A percentile compares a stretch with the other conserved stretches of the same genome.
phyloP scores from a whole-genome alignment of 1,284 basidiomycete species.

The Schizophyllum amplum region DNA sequence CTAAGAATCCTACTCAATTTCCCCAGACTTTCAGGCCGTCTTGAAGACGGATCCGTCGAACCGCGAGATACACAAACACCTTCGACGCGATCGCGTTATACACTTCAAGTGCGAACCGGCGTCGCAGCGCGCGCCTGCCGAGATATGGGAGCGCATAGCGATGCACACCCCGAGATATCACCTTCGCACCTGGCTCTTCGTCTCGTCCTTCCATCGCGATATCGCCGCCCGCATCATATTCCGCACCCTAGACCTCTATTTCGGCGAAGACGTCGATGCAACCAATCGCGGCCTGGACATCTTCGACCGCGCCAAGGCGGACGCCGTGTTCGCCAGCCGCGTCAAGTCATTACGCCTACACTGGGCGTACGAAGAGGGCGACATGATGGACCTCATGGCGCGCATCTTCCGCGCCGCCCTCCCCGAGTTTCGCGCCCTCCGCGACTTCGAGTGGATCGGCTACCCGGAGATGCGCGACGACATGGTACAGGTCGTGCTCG shows the following conservation, averaged over 20 bases:
- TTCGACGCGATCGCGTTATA: constrained; percentile 39
- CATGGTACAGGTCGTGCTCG: constrained; percentile 47
- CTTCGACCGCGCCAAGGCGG: constrained; percentile 58
- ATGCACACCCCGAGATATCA: constrained; percentile 52
- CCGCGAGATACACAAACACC: constrained; percentile 39
- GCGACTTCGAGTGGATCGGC: constrained; percentile 65
- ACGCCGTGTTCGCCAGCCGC: constrained; percentile 46
- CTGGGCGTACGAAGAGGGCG: constrained; percentile 60
- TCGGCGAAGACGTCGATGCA: constrained; percentile 82
- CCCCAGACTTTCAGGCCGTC: constrained; percentile 49
- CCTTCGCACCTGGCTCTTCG: constrained; percentile 48
- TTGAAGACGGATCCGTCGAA: constrained; percentile 51
- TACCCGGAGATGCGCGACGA: constrained; percentile 57
- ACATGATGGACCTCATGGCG: constrained; percentile 55
- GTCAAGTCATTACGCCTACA: constrained; percentile 52
- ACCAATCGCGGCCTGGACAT: constrained; percentile 58
- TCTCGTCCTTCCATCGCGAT: constrained; percentile 50
- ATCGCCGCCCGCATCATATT: constrained; percentile 55
- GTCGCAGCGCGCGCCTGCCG: constrained; percentile 48
- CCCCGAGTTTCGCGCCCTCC: constrained; percentile 48
- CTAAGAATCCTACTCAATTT: background rate
- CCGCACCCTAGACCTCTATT: constrained; percentile 77
- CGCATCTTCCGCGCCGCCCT: constrained; percentile 53
- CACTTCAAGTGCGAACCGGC: constrained; percentile 45
- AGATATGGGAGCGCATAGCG: constrained; percentile 81